Conservation (phyloP, 1,284 basidiomycete genomes). For the Papiliotrema laurentii region DNA sequence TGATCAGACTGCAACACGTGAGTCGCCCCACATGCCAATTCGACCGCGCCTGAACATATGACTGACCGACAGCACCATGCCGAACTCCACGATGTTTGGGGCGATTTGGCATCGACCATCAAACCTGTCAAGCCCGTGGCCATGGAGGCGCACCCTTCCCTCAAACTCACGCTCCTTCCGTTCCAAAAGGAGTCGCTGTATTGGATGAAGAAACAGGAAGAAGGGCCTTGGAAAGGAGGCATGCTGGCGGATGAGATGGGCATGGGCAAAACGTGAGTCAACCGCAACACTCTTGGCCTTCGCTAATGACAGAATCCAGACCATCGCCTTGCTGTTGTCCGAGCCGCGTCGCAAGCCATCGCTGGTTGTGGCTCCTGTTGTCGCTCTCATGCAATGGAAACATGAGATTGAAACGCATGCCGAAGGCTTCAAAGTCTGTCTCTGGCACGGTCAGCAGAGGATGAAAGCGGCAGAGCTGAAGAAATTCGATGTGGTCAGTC, state of each 20-base stretch:
- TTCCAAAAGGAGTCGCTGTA: constrained; percentile 86
- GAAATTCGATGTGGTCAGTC: constrained; percentile 79
- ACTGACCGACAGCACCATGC: constrained; percentile 48
- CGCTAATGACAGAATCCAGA: constrained; percentile 70
- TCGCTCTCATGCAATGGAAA: constrained; percentile 98
- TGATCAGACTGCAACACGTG: constrained; percentile 58
- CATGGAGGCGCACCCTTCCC: constrained; percentile 70
- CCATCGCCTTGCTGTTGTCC: constrained; percentile 82
- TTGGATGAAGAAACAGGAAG: constrained; percentile 96
- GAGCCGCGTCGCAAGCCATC: constrained; percentile 65
- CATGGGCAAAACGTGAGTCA: constrained; percentile 73
- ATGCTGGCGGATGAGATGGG: constrained; percentile 76
- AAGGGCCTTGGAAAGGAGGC: constrained; percentile 81
- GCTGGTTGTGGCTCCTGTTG: constrained; percentile 91
- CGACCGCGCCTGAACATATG: constrained; percentile 11
- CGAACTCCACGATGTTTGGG: constrained; percentile 83
- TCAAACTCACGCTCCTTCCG: constrained; percentile 63
- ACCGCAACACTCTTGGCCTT: not conserved
- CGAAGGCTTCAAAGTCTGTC: constrained; percentile 66
- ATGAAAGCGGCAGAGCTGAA: constrained; percentile 61
- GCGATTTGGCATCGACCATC: constrained; percentile 67
- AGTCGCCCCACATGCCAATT: constrained; percentile 10
- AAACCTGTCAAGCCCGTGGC: constrained; percentile 63
- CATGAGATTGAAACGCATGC: constrained; percentile 87
- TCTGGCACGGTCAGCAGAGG: constrained; percentile 82